These are phyloP conservation scores for Trametes hirsuta DNA, from an alignment of 1,284 basidiomycete genomes.

Conservation along the genomic window DNA sequence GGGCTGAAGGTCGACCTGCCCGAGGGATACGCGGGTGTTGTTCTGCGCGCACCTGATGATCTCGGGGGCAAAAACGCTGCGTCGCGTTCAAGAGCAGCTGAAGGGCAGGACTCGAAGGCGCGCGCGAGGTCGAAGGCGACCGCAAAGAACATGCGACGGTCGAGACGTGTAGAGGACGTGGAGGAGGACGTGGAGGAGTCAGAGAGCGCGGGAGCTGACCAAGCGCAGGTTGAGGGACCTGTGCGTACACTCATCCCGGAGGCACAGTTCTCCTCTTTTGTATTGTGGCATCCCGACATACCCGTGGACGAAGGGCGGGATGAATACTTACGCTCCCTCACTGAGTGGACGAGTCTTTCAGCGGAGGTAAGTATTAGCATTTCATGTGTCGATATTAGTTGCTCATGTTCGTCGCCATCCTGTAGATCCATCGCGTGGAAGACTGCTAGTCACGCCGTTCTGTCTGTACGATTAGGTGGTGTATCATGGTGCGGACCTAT, in stretches of 20 bases:
- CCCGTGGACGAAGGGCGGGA: constrained; percentile 67
- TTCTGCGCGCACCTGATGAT: constrained; percentile 46
- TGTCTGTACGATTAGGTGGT: too few species aligned
- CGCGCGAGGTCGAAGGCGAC: constrained; percentile 4
- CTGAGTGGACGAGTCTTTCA: constrained; percentile 67
- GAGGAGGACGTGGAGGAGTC: constrained; percentile 8
- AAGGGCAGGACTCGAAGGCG: not conserved
- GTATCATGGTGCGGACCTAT: too few species aligned
- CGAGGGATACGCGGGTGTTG: constrained; percentile 65
- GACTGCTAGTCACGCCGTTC: not conserved
- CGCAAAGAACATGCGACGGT: constrained; percentile 24
- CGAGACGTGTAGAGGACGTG: constrained; percentile 24
- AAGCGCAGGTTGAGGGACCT: constrained; percentile 26
- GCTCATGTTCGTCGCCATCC: not conserved
- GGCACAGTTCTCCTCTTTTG: constrained; percentile 62
- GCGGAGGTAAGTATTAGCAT: constrained; percentile 49
- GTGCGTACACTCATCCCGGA: constrained; percentile 47
- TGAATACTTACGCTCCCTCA: constrained; percentile 66
- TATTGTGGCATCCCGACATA: constrained; percentile 74
- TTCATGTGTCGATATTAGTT: not conserved
- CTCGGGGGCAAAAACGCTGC: constrained; percentile 24
- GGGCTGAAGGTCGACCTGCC: constrained; percentile 67
- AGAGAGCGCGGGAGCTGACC: constrained; percentile 14
- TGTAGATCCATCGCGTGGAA: constrained; percentile 20
- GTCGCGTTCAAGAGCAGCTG: constrained; percentile 17